A percentile compares a stretch with the other conserved stretches of the same genome.
Conservation (phyloP, 768 basidiomycete genomes). For the Naganishia onofrii region DNA sequence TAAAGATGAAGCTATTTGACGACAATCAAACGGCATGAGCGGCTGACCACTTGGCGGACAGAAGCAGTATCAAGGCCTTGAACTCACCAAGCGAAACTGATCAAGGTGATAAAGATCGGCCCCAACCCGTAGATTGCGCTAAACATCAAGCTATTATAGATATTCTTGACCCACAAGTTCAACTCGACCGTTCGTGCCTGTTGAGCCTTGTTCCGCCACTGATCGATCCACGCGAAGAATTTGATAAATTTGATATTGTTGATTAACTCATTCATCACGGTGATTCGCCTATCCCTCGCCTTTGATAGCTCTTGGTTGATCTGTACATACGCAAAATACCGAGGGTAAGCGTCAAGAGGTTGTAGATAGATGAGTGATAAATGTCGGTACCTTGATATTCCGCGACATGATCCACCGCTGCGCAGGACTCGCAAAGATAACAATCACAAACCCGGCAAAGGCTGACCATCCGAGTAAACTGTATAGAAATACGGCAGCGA, state of each 20-base stretch:
- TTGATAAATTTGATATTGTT: conserved; percentile 46
- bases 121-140: conserved; percentile 21
- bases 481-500: conserved; percentile 13
- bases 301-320: conserved; percentile 18
- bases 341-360: not conserved
- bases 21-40: not conserved
- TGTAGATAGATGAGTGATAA: not conserved
- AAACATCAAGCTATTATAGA: conserved; percentile 24
- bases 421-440: conserved; percentile 67
- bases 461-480: conserved; percentile 66
- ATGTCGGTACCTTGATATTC: conserved; percentile 59
- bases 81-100: conserved; percentile 26
- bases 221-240: conserved; percentile 28
- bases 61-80: too few species aligned
- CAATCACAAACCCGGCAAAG: conserved; percentile 70
- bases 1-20: conserved; percentile 66
- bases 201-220: conserved; percentile 26
- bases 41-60: not conserved
- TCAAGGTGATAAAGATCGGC: conserved; percentile 25
- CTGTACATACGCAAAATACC: conserved; percentile 2
- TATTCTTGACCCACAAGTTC: conserved; percentile 24
- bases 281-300: conserved; percentile 74
- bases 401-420: conserved; percentile 67
- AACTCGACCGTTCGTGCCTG: conserved; percentile 29
- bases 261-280: conserved; percentile 72